phyloP scores from a whole-genome alignment of 2,329 filamentous ascomycete species.

The Exophiala mesophila region DNA sequence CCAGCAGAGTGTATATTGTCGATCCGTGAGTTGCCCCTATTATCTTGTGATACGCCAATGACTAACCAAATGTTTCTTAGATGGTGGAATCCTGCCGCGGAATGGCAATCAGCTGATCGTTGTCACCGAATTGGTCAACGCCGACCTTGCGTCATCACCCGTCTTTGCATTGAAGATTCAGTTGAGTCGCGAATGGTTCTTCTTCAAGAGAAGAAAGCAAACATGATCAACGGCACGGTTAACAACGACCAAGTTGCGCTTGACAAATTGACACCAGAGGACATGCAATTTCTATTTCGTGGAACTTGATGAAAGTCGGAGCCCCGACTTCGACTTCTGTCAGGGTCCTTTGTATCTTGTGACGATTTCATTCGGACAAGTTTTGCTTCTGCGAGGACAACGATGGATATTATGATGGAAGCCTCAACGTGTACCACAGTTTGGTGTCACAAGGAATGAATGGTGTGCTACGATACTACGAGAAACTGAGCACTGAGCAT shows the following conservation, averaged over 20 bases:
- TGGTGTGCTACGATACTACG: too few species aligned
- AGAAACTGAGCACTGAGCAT: too few species aligned
- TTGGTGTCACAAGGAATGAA: too few species aligned
- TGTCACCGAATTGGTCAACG: constrained; percentile 94
- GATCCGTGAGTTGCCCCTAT: constrained; percentile 66
- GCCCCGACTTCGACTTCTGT: too few species aligned
- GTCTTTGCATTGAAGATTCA: constrained; percentile 92
- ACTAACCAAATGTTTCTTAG: constrained; percentile 38
- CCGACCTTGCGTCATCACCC: constrained; percentile 87
- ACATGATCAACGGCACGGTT: constrained; percentile 95
- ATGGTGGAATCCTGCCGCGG: constrained; percentile 99
- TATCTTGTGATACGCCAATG: background rate
- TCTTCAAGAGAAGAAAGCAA: constrained; percentile 97
- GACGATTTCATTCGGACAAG: too few species aligned
- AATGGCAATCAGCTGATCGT: constrained; percentile 95
- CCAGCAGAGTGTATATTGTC: constrained; percentile 89
- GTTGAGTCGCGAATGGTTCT: constrained; percentile 94
- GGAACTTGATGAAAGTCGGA: too few species aligned
- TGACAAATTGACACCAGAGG: constrained; percentile 82
- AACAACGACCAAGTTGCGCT: constrained; percentile 88
- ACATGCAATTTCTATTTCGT: constrained; percentile 95
- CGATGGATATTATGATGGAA: too few species aligned
- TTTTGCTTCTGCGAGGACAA: too few species aligned
- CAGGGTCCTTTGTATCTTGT: too few species aligned
- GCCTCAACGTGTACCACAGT: too few species aligned